A percentile compares a stretch with the other conserved stretches of the same genome.
These are phyloP conservation scores for Aureobasidium sp. DNA, from an alignment of 2,329 filamentous ascomycete genomes.

Conservation along the genomic window DNA sequence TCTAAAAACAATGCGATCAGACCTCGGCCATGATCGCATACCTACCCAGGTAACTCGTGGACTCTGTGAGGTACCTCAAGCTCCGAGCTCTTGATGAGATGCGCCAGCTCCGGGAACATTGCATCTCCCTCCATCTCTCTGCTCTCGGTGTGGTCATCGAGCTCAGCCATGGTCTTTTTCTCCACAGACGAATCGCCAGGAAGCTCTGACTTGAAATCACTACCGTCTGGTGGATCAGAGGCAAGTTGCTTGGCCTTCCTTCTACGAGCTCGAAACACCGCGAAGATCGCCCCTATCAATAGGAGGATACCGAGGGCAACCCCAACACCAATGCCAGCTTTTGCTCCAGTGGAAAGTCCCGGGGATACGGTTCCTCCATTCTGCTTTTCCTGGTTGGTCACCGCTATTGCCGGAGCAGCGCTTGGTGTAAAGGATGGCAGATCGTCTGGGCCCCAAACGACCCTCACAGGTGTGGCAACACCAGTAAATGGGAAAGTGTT, in stretches of 20 bases:
- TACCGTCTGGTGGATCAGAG: background rate
- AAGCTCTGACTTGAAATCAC: background rate
- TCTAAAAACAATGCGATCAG: background rate
- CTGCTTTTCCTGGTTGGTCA: background rate
- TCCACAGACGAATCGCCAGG: background rate
- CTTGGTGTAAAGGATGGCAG: background rate
- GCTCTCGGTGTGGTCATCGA: background rate
- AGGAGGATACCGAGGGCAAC: background rate
- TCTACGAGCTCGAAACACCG: background rate
- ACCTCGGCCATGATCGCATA: background rate
- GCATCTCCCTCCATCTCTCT: background rate
- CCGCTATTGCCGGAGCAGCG: background rate
- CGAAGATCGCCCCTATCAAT: background rate
- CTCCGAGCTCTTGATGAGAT: background rate
- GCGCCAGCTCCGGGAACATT: background rate
- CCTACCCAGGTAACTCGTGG: background rate
- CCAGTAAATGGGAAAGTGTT: background rate
- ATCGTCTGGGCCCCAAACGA: background rate
- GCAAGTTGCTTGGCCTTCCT: background rate
- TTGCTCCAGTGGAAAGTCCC: background rate
- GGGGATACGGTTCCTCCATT: background rate
- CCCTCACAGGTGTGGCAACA: background rate
- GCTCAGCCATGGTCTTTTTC: background rate
- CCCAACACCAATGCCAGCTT: background rate
- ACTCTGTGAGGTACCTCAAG: background rate